Base-by-base conservation (phyloP, 306 rosid genomes). In the Trichosanthes truncata region DNA sequence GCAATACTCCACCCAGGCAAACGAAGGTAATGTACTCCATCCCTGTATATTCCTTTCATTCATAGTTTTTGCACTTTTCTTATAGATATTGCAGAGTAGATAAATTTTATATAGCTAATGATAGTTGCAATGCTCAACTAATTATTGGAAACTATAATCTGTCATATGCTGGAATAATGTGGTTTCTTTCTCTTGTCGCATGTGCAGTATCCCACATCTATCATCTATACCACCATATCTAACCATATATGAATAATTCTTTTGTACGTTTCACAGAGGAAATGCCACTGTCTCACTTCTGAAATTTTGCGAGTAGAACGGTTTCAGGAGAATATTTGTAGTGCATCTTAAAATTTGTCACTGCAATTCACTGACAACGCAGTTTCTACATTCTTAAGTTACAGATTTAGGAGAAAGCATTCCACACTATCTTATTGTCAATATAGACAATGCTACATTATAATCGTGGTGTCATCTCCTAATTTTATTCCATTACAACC, bases 1-100 rank as follows among this genome's bases (percentile, higher is more conserved):
- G 99, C 76, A 89, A 86, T 85, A 90, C 88, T 80, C 94, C 96
- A 20, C 96, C 98, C 1, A 88, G 88, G 86, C 98, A 89, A 85
- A 93, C 99, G 21, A 82, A 89, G 98, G 99, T 95, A 91, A 76
- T 78, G 69, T 35, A 35, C 11, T 66, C 38, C 66, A 21, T 55
- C 31, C 62, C 61, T 46, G 20, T 35, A 23, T 62, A 60, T 71
- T 26, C 23, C 53, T 57, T 21, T 72, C 38, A 45, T 61, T 68
- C 51, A 23, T 10, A 6, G 12, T 52, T 49, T 26, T 57, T 33
- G 43, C 78, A 26, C 31, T 5, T 14, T 46, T 49, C 21, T 73
- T 45, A 8, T 26, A 46, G 10, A 15, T 73, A 17, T 73, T 48
- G 43, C 60, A 7, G 14, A 7, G 15, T 46, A 26, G 41, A 8